Conservation (phyloP, 2,329 filamentous ascomycete genomes). For the Didymella glomerata region DNA sequence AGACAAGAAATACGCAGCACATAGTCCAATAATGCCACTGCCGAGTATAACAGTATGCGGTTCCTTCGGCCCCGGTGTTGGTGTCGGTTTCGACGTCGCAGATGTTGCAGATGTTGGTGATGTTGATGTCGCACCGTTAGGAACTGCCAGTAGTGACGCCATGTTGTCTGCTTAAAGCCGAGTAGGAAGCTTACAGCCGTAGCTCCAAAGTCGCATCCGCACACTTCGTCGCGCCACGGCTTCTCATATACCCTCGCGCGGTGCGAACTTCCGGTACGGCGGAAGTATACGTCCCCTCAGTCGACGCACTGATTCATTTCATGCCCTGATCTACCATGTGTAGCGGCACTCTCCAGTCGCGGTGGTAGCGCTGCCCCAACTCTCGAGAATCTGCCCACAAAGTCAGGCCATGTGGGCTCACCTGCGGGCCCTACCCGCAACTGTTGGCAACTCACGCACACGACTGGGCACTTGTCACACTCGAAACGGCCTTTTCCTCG, state of each 20-base stretch:
- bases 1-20: constrained; percentile 71
- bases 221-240: not conserved
- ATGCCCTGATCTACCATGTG: not conserved
- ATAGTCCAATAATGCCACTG: constrained; percentile 56
- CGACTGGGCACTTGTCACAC: constrained; percentile 8
- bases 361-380: not conserved
- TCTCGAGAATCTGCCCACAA: not conserved
- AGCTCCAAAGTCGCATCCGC: not conserved
- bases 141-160: not conserved
- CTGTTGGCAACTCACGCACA: not conserved
- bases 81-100: not conserved
- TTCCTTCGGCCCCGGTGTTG: not conserved
- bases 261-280: not conserved
- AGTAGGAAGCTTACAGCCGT: not conserved
- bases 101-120: not conserved
- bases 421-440: not conserved
- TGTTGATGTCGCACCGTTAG: not conserved
- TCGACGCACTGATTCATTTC: no score
- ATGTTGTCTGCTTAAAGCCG: not conserved
- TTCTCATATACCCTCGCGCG: not conserved
- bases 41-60: constrained; percentile 52
- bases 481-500: constrained; percentile 12
- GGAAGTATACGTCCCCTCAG: constrained; percentile 2
- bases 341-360: not conserved
- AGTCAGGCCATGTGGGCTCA: constrained; percentile 24